Evolutionary conservation across 164 flowering plant species (phyloP).

Genomic region (Vitis rupestris): DNA sequence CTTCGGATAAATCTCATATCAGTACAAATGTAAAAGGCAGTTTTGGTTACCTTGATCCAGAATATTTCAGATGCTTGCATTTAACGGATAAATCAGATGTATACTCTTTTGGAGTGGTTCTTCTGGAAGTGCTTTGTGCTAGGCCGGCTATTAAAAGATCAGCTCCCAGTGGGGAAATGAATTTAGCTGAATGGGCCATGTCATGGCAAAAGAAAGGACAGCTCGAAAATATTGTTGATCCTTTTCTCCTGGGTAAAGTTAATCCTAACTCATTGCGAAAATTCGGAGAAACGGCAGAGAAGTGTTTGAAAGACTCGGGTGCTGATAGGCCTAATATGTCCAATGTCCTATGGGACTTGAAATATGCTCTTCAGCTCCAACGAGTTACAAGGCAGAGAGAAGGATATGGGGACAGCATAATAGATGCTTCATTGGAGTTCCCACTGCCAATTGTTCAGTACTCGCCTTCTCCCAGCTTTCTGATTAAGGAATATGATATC

Average conservation of each 20-base stretch:
- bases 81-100: slow-evolving; percentile 23
- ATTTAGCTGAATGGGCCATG: slow-evolving; percentile 18
- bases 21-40: slow-evolving; percentile 13
- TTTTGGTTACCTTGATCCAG: slow-evolving; percentile 22
- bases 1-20: neutral
- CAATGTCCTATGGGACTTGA: slow-evolving; percentile 4
- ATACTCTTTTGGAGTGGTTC: slow-evolving; percentile 23
- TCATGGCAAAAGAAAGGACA: neutral
- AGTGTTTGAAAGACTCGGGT: neutral
- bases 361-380: slow-evolving; percentile 13
- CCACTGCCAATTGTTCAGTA: too few species aligned
- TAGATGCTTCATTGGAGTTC: too few species aligned
- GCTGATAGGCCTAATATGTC: slow-evolving; percentile 1
- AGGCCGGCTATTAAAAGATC: slow-evolving; percentile 6
- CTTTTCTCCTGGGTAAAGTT: neutral
- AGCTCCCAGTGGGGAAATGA: slow-evolving; percentile 10
- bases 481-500: too few species aligned
- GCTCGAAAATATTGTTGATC: slow-evolving; percentile 5
- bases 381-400: neutral
- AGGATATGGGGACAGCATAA: neutral
- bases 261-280: neutral
- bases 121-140: slow-evolving; percentile 18
- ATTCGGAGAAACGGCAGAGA: neutral
- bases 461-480: too few species aligned
- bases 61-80: slow-evolving; percentile 4